phyloP scores from a whole-genome alignment of 306 rosid species.

The Trifolium repens region DNA sequence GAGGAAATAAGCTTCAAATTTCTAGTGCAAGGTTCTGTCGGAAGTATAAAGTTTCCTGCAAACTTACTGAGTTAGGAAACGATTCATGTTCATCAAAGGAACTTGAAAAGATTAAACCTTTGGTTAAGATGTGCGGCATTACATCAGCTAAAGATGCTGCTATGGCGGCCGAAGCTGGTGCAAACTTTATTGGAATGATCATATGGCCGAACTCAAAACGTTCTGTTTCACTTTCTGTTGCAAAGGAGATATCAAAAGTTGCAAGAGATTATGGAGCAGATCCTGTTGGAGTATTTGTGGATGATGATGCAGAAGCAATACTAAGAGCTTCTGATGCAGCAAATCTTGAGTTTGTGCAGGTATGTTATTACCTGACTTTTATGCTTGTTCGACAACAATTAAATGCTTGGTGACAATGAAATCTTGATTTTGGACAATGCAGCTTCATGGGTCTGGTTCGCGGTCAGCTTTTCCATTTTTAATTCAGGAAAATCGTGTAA shows the following conservation, averaged over 20 bases:
- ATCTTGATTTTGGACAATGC: constrained; percentile 44
- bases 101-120: constrained; percentile 53
- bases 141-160: constrained; percentile 92
- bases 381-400: constrained; percentile 9
- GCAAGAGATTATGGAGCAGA: constrained; percentile 78
- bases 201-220: constrained; percentile 94
- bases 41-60: constrained; percentile 53
- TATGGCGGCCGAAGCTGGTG: constrained; percentile 95
- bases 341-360: constrained; percentile 87
- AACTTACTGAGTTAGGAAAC: constrained; percentile 44
- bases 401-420: constrained; percentile 31
- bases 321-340: constrained; percentile 67
- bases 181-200: constrained; percentile 92
- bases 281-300: constrained; percentile 96
- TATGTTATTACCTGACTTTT: constrained; percentile 29
- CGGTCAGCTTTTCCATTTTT: constrained; percentile 70
- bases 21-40: constrained; percentile 42
- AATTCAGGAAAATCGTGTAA: constrained; percentile 58
- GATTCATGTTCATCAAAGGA: constrained; percentile 45
- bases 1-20: constrained; percentile 42
- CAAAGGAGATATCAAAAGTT: constrained; percentile 87
- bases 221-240: constrained; percentile 76
- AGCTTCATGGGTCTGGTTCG: constrained; percentile 90
- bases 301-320: constrained; percentile 78
- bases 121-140: constrained; percentile 95